A percentile compares a stretch with the other conserved stretches of the same genome.
These are phyloP conservation scores for Xylariaceae sp. DNA, from an alignment of 2,329 filamentous ascomycete species.

Conservation along the genomic window DNA sequence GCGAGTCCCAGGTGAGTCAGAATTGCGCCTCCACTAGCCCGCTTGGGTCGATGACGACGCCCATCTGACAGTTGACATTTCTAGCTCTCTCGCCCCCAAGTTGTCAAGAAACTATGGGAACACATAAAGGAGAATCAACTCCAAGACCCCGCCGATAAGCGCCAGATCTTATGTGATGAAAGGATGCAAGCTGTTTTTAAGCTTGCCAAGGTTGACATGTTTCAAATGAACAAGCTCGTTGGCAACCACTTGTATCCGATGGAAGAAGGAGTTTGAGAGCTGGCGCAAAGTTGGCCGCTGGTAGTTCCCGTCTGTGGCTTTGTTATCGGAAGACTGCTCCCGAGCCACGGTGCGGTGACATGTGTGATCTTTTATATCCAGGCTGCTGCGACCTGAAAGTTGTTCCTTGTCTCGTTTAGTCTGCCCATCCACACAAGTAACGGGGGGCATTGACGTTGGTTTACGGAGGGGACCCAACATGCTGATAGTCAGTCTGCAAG, in stretches of 20 bases:
- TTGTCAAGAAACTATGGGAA: constrained; percentile 93
- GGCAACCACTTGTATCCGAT: constrained; percentile 82
- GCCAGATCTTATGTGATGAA: constrained; percentile 89
- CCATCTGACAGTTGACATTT: constrained; percentile 5
- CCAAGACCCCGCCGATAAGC: constrained; percentile 85
- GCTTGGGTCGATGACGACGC: not conserved
- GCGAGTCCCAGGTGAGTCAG: constrained; percentile 57
- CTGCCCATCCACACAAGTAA: not conserved
- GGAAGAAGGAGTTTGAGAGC: constrained; percentile 51
- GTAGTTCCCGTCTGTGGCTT: not conserved
- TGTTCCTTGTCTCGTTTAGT: not conserved
- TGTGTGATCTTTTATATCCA: not conserved
- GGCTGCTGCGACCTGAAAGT: not conserved
- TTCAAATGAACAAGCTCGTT: constrained; percentile 97
- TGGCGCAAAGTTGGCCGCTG: not conserved
- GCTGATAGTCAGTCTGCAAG: constrained; percentile 14
- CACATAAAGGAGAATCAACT: constrained; percentile 86
- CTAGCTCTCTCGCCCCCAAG: constrained; percentile 86
- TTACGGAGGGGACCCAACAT: not conserved
- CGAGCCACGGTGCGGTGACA: not conserved
- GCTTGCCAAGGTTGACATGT: constrained; percentile 89
- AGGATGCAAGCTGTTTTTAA: constrained; percentile 90
- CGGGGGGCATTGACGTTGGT: not conserved
- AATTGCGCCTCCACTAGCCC: not conserved
- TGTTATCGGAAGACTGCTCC: not conserved